Base-by-base conservation (phyloP, 805 yeast genomes). In the Saccharomyces mikatae region DNA sequence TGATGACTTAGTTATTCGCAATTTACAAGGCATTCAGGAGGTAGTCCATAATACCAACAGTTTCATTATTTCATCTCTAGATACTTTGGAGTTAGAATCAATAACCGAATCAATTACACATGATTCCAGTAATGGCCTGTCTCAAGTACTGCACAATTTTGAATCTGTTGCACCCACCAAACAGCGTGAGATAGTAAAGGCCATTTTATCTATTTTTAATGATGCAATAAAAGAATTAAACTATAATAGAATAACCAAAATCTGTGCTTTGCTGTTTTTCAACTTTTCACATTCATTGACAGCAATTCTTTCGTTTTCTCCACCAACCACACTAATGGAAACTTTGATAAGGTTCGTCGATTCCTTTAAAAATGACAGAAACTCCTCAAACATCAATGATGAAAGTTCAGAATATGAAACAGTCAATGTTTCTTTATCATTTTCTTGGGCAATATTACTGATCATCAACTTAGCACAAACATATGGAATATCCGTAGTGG, bases 371-470 rank as follows among this genome's bases (percentile, higher is more conserved):
- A 60, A 60, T 4, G 48, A 56, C 5, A 50, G 56, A 11, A 54
- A 58, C 1, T 51, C 53, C 13, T 30, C 51, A 6, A 57, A 55
- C 36, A 30, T 56, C 47, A 67, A 67, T 48, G 64, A 69, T 44
- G 64, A 76, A 56, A 58, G 47, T 27, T 84, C 80, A 52, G 86
- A 81, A 52, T 74, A 75, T 54, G 79, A 80, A 59, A 80, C 79
- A 57, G 89, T 85, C 65, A 94, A 86, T 41, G 68, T 75, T 13
- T 87, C 83, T 62, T 74, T 88, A 1, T 83, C 87, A 44, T 83
- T 85, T 66, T 90, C 95, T 0, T 74, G 81, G 48, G 71, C 83
- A 1, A 62, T 86, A 27, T 64, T 84, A 41, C 72, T 84, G 46
- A 60, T 82, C 8, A 60, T 73, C 2, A 62, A 72, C 17, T 62